Evolutionary conservation across 23 red algal species (phyloP).

Genomic region (Chondrus crispus): DNA sequence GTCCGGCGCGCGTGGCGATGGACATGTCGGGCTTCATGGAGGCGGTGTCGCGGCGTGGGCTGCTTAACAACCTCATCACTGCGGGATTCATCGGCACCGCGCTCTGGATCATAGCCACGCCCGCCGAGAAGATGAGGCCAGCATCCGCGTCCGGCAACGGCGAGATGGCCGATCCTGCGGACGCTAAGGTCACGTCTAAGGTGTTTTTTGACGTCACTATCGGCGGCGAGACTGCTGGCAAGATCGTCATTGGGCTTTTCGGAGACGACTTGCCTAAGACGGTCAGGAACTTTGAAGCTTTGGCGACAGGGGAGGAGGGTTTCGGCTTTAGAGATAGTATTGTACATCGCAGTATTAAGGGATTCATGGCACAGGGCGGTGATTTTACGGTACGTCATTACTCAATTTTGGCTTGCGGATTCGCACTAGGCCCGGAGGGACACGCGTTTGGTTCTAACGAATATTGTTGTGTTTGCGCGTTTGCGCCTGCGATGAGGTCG

Average conservation of each 20-base stretch:
- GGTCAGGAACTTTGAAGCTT: slow-evolving; percentile 72
- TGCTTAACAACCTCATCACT: slow-evolving; percentile 74
- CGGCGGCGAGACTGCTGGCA: slow-evolving; percentile 57
- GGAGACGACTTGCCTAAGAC: slow-evolving; percentile 87
- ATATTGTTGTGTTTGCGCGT: not conserved
- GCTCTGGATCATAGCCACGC: slow-evolving; percentile 56
- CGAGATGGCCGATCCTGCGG: slow-evolving; percentile 11
- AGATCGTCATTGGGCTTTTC: slow-evolving; percentile 84
- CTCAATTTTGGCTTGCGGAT: too few relatives aligned
- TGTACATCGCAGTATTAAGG: slow-evolving; percentile 89
- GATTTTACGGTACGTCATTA: slow-evolving; percentile 86
- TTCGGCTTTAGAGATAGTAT: slow-evolving; percentile 84
- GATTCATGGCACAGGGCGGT: slow-evolving; percentile 96
- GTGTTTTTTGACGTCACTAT: slow-evolving; percentile 85
- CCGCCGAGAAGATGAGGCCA: slow-evolving; percentile 55
- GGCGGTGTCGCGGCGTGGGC: slow-evolving; percentile 59
- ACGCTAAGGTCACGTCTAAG: slow-evolving; percentile 67
- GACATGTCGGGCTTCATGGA: slow-evolving; percentile 20
- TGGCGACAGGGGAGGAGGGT: slow-evolving; percentile 62
- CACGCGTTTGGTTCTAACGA: too few relatives aligned
- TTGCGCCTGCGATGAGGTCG: not conserved
- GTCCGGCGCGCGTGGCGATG: not conserved
- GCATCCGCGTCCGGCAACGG: not conserved
- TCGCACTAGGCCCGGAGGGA: too few relatives aligned
- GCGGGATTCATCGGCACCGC: slow-evolving; percentile 62